These are phyloP conservation scores for Otatea glauca DNA, from an alignment of 176 grass and related monocot genomes.

Conservation along the genomic window DNA sequence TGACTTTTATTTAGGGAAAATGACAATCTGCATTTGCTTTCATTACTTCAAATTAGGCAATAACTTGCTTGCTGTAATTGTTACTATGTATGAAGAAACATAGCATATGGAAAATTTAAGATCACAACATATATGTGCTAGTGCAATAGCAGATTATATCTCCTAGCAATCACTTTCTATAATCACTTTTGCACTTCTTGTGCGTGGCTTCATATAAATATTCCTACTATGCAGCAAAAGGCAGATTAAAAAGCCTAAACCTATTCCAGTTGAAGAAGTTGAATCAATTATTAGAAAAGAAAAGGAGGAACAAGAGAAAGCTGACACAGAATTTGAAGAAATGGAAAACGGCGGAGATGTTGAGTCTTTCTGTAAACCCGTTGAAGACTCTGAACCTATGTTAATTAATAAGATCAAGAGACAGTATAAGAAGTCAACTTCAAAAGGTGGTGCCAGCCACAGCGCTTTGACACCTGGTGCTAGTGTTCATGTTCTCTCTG, in stretches of 20 bases:
- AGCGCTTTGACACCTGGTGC: conserved; percentile 55
- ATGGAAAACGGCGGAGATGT: conserved; percentile 45
- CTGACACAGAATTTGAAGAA: conserved; percentile 69
- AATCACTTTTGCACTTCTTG: neutral
- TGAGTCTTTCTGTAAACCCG: conserved; percentile 38
- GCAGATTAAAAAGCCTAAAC: conserved; percentile 91
- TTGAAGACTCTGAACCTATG: conserved; percentile 53
- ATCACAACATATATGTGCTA: neutral
- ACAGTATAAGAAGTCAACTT: conserved; percentile 52
- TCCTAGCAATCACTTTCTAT: neutral
- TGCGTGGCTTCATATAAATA: conserved; percentile 14
- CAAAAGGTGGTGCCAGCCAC: conserved; percentile 23
- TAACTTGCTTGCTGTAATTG: neutral
- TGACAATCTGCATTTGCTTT: neutral
- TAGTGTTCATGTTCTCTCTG: conserved; percentile 65
- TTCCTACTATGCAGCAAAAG: conserved; percentile 59
- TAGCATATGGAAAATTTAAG: neutral
- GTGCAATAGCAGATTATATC: neutral
- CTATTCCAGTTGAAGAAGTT: conserved; percentile 69
- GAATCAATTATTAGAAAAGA: conserved; percentile 71
- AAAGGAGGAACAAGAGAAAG: conserved; percentile 78
- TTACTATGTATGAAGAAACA: neutral
- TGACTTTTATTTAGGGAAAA: neutral
- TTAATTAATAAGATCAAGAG: conserved; percentile 56
- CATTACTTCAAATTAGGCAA: neutral